A percentile compares a stretch with the other conserved stretches of the same genome.
Conservation (phyloP, 768 basidiomycete species). For the Psilocybe azurescens region DNA sequence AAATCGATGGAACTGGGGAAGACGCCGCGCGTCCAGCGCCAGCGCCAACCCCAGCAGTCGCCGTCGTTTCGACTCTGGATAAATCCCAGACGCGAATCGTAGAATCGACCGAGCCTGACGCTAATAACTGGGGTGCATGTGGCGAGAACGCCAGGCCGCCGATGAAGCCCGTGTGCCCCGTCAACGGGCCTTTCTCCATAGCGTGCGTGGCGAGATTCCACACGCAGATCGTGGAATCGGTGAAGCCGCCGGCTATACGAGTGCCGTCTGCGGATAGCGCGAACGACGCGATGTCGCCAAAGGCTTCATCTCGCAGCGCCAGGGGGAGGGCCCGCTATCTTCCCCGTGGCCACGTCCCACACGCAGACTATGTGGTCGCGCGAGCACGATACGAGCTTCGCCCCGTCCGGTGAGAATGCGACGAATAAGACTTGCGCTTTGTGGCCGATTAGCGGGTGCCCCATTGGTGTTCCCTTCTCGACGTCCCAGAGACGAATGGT, state of each 20-base stretch:
- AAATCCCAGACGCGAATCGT: background rate
- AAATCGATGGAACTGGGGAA: background rate
- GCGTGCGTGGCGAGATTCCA: background rate
- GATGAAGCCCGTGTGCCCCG: background rate
- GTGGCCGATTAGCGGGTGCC: background rate
- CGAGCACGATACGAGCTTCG: background rate
- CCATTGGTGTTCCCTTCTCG: background rate
- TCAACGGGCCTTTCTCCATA: background rate
- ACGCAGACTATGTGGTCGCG: background rate
- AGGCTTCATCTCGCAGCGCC: background rate
- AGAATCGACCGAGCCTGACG: background rate
- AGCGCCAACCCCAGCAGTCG: background rate
- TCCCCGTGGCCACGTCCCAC: background rate
- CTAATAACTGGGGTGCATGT: background rate
- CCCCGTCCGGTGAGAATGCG: constrained; percentile 1
- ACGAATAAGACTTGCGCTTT: background rate
- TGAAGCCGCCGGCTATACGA: background rate
- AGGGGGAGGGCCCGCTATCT: background rate
- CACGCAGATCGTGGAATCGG: background rate
- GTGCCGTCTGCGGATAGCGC: background rate
- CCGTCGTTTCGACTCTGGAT: background rate
- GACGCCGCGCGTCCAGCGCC: no score
- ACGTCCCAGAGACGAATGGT: constrained; percentile 10
- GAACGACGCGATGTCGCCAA: background rate
- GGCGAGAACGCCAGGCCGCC: background rate